These are phyloP conservation scores for Blastobotrys arbuscula DNA, from an alignment of 1,139 yeast genomes.

Conservation along the genomic window DNA sequence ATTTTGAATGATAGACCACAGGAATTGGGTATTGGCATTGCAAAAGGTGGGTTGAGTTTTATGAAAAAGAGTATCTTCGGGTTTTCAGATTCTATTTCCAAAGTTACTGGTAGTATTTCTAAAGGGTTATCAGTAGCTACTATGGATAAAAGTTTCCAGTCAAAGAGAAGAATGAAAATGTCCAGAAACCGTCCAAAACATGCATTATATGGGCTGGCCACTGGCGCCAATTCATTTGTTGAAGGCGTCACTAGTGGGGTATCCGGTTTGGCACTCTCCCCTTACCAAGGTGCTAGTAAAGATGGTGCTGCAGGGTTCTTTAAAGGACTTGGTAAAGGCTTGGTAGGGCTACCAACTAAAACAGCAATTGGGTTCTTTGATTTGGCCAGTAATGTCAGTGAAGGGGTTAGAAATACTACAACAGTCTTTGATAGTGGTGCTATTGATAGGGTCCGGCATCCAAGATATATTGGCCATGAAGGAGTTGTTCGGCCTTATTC, in stretches of 20 bases:
- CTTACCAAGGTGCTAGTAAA: slow-evolving; percentile 77
- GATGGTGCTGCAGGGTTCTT: slow-evolving; percentile 91
- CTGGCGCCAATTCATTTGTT: slow-evolving; percentile 84
- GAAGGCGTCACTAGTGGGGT: slow-evolving; percentile 86
- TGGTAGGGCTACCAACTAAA: slow-evolving; percentile 91
- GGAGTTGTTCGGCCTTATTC: slow-evolving; percentile 68
- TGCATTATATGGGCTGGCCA: slow-evolving; percentile 80
- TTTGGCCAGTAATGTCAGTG: slow-evolving; percentile 86
- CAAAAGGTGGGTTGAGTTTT: slow-evolving; percentile 93
- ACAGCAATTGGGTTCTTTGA: slow-evolving; percentile 95
- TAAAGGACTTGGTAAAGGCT: slow-evolving; percentile 90
- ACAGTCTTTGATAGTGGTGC: slow-evolving; percentile 82
- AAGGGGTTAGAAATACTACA: slow-evolving; percentile 89
- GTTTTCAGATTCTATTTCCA: slow-evolving; percentile 85
- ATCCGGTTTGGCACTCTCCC: slow-evolving; percentile 85
- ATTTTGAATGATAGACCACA: slow-evolving; percentile 92
- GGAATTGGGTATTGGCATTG: slow-evolving; percentile 90
- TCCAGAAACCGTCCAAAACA: slow-evolving; percentile 78
- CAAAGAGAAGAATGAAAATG: slow-evolving; percentile 52
- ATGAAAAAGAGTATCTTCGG: slow-evolving; percentile 94
- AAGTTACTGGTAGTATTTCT: slow-evolving; percentile 89
- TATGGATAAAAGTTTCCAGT: slow-evolving; percentile 80
- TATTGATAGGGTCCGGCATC: slow-evolving; percentile 73
- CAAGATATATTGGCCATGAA: slow-evolving; percentile 67
- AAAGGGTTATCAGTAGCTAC: slow-evolving; percentile 92